These are phyloP conservation scores for Juglanconis oblonga DNA, from an alignment of 2,329 filamentous ascomycete genomes.

Conservation along the genomic window DNA sequence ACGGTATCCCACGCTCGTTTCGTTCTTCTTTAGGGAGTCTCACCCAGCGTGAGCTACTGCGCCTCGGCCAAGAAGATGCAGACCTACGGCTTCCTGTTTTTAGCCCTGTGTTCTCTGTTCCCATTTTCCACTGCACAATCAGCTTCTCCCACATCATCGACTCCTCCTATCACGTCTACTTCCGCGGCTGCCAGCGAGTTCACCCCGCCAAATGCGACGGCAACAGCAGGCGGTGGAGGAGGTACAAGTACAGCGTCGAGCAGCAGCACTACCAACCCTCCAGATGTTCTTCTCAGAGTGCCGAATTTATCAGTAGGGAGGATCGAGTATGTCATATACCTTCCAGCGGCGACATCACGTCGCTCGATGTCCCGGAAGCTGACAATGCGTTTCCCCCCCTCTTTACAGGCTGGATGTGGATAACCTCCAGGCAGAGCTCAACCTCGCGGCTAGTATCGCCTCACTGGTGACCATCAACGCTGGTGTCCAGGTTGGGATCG, in stretches of 20 bases:
- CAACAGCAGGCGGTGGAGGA: constrained; percentile 11
- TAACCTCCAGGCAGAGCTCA: constrained; percentile 56
- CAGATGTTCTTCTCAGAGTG: constrained; percentile 57
- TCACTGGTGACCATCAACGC: constrained; percentile 54
- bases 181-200: constrained; percentile 11
- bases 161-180: constrained; percentile 18
- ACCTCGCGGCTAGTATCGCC: constrained; percentile 58
- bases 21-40: background rate
- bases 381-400: background rate
- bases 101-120: constrained; percentile 30
- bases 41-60: background rate
- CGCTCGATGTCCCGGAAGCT: background rate
- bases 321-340: constrained; percentile 40
- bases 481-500: constrained; percentile 48
- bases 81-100: constrained; percentile 20
- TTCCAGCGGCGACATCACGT: too few species aligned
- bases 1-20: background rate
- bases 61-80: constrained; percentile 19
- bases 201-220: constrained; percentile 19
- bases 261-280: constrained; percentile 34
- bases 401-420: constrained; percentile 47
- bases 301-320: constrained; percentile 56
- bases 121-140: constrained; percentile 31
- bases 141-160: constrained; percentile 23
- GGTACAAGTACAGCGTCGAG: constrained; percentile 22